These are phyloP conservation scores for Phytophthora gonapodyides DNA, from an alignment of 352 stramenopile genomes.

Conservation along the genomic window DNA sequence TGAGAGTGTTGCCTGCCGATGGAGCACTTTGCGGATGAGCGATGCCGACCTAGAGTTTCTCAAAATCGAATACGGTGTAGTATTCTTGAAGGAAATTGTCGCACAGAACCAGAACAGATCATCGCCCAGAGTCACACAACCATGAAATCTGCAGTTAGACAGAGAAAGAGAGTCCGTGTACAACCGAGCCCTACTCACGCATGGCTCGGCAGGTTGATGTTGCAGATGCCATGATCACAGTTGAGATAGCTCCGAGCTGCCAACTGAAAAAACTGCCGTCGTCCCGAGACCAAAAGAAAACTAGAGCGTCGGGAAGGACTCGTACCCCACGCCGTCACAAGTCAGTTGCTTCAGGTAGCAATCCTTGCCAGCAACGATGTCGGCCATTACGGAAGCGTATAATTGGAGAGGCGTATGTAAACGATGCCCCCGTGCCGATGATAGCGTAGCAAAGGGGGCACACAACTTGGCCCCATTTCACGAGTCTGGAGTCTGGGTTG, in stretches of 20 bases:
- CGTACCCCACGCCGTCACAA: constrained; percentile 35
- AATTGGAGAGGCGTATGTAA: constrained; percentile 47
- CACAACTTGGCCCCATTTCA: constrained; percentile 33
- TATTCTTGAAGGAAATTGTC: constrained; percentile 64
- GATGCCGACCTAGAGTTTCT: constrained; percentile 51
- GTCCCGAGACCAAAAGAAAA: constrained; percentile 41
- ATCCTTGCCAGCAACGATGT: constrained; percentile 34
- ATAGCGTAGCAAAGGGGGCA: constrained; percentile 55
- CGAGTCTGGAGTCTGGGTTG: background rate
- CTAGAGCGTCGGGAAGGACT: constrained; percentile 52
- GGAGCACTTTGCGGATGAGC: constrained; percentile 30
- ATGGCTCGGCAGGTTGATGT: constrained; percentile 53
- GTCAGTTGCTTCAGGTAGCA: constrained; percentile 38
- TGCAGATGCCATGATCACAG: constrained; percentile 39
- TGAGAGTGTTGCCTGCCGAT: background rate
- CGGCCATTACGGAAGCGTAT: constrained; percentile 45
- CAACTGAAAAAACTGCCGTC: constrained; percentile 49
- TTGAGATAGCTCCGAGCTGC: constrained; percentile 45
- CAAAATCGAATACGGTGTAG: constrained; percentile 69
- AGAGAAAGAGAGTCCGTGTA: no score
- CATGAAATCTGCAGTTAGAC: background rate
- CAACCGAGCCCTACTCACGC: constrained; percentile 23
- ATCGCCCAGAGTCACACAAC: constrained; percentile 40
- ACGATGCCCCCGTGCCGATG: constrained; percentile 59
- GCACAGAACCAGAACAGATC: constrained; percentile 56